Percentiles rank a stretch among this genome's conserved stretches.
Evolutionary conservation across 2,329 filamentous ascomycete species (phyloP).

Genomic region (Didymella keratinophila): DNA sequence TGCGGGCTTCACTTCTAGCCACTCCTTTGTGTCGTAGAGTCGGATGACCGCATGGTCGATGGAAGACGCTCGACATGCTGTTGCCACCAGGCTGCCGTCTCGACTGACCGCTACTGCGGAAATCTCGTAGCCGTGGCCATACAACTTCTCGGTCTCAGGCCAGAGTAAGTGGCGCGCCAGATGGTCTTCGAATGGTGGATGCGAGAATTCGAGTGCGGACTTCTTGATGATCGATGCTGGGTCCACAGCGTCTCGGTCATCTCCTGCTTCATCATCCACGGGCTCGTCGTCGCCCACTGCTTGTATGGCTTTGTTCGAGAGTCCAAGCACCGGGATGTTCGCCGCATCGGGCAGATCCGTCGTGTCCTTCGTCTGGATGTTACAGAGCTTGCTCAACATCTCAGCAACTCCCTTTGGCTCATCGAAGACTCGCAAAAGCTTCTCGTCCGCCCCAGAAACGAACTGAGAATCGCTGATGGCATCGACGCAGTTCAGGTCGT

Average conservation of each 20-base stretch:
- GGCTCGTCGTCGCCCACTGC: slow-evolving; percentile 55
- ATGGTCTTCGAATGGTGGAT: slow-evolving; percentile 88
- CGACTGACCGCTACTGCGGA: slow-evolving; percentile 82
- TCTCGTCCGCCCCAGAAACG: slow-evolving; percentile 95
- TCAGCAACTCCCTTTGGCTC: slow-evolving; percentile 84
- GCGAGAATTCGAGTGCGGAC: slow-evolving; percentile 69
- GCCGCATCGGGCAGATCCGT: slow-evolving; percentile 77
- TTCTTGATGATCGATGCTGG: slow-evolving; percentile 65
- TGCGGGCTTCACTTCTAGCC: slow-evolving; percentile 86
- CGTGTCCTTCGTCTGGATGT: slow-evolving; percentile 54
- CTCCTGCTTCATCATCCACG: slow-evolving; percentile 53
- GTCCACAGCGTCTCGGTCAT: slow-evolving; percentile 63
- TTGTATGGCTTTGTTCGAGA: slow-evolving; percentile 90
- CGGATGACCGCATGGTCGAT: slow-evolving; percentile 94
- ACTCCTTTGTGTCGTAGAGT: slow-evolving; percentile 83
- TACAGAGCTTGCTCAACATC: slow-evolving; percentile 73
- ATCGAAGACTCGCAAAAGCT: slow-evolving; percentile 94
- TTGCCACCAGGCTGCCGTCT: slow-evolving; percentile 79
- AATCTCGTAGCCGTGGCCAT: slow-evolving; percentile 97
- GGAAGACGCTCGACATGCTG: slow-evolving; percentile 90
- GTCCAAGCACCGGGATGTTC: slow-evolving; percentile 90
- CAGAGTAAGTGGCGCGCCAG: slow-evolving; percentile 90
- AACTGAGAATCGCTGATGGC: slow-evolving; percentile 77
- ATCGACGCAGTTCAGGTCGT: slow-evolving; percentile 95
- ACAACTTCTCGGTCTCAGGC: slow-evolving; percentile 96